Evolutionary conservation across 2,329 filamentous ascomycete species (phyloP), one percentile per base, ranked within the genome.

Genomic region (Sporothrix protearum): DNA sequence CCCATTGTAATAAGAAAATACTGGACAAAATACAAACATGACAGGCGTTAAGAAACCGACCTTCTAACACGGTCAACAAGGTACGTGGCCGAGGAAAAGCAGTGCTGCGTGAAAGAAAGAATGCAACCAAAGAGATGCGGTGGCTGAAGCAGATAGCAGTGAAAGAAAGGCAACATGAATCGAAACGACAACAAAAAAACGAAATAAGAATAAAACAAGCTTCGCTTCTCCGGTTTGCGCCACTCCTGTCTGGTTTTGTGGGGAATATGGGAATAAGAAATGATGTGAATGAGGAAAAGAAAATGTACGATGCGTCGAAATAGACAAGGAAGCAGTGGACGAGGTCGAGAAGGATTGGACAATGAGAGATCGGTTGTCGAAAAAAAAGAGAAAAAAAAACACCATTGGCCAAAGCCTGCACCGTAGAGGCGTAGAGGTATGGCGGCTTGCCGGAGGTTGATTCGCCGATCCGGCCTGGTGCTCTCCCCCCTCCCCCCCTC

Each of bases 191-290:
- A 42, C 2, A 0, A 63, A 64, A 25, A 22, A 9, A 39, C 8
- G 28, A 10, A 19, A 22, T 10, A 39, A n/a, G 28, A 10, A 19
- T 22, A 28, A 66, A 33, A n/a, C 42, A 66, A 14, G 3, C 14
- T 30, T 47, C 25, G 42, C 42, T 66, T 66, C 25, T 66, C 42
- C 63, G 22, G 22, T 64, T 64, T 64, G 59, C 59, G 59, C 59
- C 59, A 64, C 36, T 28, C 12, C 59, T 45, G 6, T 45, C 59
- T 45, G 28, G 28, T 66, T 49, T 66, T 47, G 39, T 33, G 30
- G 42, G 14, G n/a, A 49, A 28, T 45, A 45, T 64, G 39, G 10
- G 10, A 45, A 45, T 36, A 28, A 39, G 36, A 28, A 53, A 53
- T 28, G 25, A 53, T 9, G 22, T 28, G 14, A 53, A 14, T 9